Percentiles rank a stretch among this genome's conserved stretches.
Conservation (phyloP, 768 basidiomycete species). For the Mycena leptocephala region DNA sequence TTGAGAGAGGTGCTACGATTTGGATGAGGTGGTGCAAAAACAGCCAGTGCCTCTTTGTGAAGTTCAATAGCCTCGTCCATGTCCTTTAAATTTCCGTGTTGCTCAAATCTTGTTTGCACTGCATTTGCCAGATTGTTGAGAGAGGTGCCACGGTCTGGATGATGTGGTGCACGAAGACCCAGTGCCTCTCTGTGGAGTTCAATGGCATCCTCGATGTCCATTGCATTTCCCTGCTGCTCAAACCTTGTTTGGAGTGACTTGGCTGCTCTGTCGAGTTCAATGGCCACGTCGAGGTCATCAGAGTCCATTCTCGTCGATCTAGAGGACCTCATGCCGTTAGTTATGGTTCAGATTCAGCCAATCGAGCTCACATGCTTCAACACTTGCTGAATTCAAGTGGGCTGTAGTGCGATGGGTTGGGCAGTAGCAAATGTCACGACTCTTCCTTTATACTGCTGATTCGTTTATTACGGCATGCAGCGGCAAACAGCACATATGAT, state of each 20-base stretch:
- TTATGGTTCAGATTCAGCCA: not conserved
- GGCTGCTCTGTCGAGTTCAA: not conserved
- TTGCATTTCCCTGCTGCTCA: too few relatives aligned
- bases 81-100: too few relatives aligned
- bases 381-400: not conserved
- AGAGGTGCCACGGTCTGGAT: too few relatives aligned
- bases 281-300: not conserved
- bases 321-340: not conserved
- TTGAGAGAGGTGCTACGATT: not conserved
- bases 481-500: not conserved
- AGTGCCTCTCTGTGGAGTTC: too few relatives aligned
- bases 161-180: too few relatives aligned
- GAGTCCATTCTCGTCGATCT: not conserved
- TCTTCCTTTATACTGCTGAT: not conserved
- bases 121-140: too few relatives aligned
- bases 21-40: not conserved
- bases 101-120: too few relatives aligned
- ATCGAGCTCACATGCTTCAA: not conserved
- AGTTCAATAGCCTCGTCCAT: not conserved
- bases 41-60: not conserved
- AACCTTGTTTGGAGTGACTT: not conserved
- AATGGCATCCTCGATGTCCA: too few relatives aligned
- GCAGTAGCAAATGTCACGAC: not conserved
- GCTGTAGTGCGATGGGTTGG: not conserved
- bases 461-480: not conserved